Base-by-base conservation (phyloP, 805 yeast species). In the Nakazawaea anatomiae region DNA sequence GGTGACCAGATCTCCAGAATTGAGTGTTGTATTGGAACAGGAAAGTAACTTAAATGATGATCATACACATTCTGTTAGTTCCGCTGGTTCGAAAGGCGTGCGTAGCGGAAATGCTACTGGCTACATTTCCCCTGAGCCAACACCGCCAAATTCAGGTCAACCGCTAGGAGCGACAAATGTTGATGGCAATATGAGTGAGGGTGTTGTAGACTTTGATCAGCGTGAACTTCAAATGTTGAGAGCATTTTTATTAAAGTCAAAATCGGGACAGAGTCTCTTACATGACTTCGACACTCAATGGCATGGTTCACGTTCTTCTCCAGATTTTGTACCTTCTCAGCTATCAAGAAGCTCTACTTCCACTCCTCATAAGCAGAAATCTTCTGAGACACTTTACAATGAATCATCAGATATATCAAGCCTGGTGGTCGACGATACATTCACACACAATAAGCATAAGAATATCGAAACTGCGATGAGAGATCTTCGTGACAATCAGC, bases 141-240 rank as follows among this genome's bases (percentile, higher is more conserved):
- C 52, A 9, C 52, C 52, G 5, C 52, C 52, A 27, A 39, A 35
- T 3, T 48, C 52, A 12, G 3, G 40, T 8, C 18, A 38, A 10
- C 8, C 35, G 2, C 35, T 3, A 11, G 35, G 6, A 43, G 25
- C 25, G 25, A 18, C 25, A 18, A 18, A 18, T 18, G 25, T 3
- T 18, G 25, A 47, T n/a, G 42, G 44, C 6, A 14, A 32, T 34
- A 36, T 34, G n/a, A 10, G 14, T 14, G 30, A 14, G 32, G 12
- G n/a, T 4, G 29, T 11, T 43, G 36, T 6, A 18, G 40, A 34
- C 10, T 18, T 30, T 14, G 6, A 35, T 44, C 28, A 44, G 5
- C 31, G 27, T n/a, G 47, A 50, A 36, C 11, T 44, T 10, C 31
- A 39, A 28, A 40, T 18, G 11, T 45, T 50, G 46, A 50, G 35